These are phyloP conservation scores for Nectriaceae sp. DNA, from an alignment of 2,329 filamentous ascomycete species.

Conservation along the genomic window DNA sequence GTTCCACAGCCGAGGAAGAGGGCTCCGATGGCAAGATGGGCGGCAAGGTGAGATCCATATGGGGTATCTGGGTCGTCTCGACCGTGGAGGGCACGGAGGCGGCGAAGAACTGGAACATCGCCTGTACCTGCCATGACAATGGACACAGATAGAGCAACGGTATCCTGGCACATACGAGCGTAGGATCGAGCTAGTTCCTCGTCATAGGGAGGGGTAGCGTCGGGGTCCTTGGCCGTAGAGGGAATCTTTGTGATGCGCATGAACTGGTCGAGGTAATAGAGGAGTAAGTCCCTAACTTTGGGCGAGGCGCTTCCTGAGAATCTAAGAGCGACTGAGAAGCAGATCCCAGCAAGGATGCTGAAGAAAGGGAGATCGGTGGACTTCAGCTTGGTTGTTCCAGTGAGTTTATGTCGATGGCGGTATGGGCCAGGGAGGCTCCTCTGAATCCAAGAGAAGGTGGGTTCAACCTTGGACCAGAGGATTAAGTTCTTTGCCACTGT, in stretches of 20 bases:
- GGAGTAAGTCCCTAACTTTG: conserved; percentile 75
- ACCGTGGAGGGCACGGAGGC: conserved; percentile 85
- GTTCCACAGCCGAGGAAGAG: conserved; percentile 93
- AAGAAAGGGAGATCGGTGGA: conserved; percentile 90
- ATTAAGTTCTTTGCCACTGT: conserved; percentile 90
- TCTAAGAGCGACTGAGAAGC: conserved; percentile 75
- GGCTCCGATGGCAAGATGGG: conserved; percentile 87
- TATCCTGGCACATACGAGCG: conserved; percentile 87
- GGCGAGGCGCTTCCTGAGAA: conserved; percentile 73
- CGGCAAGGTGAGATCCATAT: conserved; percentile 91
- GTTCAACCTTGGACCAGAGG: conserved; percentile 83
- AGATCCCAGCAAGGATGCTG: conserved; percentile 86
- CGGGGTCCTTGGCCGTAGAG: conserved; percentile 29
- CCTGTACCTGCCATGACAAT: conserved; percentile 96
- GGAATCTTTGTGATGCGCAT: conserved; percentile 72
- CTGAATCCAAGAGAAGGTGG: conserved; percentile 74
- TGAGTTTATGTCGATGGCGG: conserved; percentile 61
- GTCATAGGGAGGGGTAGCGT: conserved; percentile 64
- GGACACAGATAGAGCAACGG: conserved; percentile 78
- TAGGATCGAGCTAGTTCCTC: conserved; percentile 80
- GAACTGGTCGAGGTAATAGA: conserved; percentile 85
- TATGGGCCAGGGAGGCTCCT: conserved; percentile 73
- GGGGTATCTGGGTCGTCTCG: conserved; percentile 80
- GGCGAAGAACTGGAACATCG: conserved; percentile 80
- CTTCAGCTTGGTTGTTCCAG: conserved; percentile 61